Base-by-base conservation (phyloP, 371 early-diverging fungal species). In the Circinella minor region DNA sequence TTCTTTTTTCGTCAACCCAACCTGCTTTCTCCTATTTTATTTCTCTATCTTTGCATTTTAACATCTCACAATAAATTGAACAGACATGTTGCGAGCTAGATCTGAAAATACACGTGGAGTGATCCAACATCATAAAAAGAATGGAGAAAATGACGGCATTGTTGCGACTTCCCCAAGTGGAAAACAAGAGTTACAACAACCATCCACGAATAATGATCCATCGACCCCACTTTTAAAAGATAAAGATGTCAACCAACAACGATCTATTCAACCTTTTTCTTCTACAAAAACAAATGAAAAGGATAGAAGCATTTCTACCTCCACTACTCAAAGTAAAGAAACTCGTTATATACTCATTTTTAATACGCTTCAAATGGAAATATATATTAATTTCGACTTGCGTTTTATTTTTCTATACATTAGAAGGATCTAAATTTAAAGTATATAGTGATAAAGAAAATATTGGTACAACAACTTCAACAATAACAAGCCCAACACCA, bases 401-500 rank as follows among this genome's bases (percentile, higher is more conserved):
- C 36, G 0, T 57, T 51, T 51, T 8, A 51, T 51, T 15, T 8
- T n/a, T n/a, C 51, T 51, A 51, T 43, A 43, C 43, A 51, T 13
- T 15, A 57, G 57, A 57, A 27, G 57, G 57, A 57, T 57, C 57
- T 18, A 57, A 57, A 34, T 34, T 57, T 27, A 57, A 57, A 34
- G 57, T 57, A 18, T 57, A 37, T n/a, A 57, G 36, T n/a, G 57
- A 57, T n/a, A 57, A 57, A 57, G 57, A 57, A n/a, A 57, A 57
- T 34, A 27, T n/a, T 1, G 51, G 51, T n/a, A 15, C 17, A n/a
- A 13, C 51, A 13, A 57, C 36, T 0, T 27, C 7, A 7, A 27
- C 18, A 57, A 10, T 27, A n/a, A 7, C 57, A 17, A 5, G 14
- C 1, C 14, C 17, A 13, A 13, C 15, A 51, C 57, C 37, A 18